Percentiles rank a stretch among this genome's conserved stretches.
phyloP scores from a whole-genome alignment of 73 alveolate genomes.

The Paramecium primaurelia region DNA sequence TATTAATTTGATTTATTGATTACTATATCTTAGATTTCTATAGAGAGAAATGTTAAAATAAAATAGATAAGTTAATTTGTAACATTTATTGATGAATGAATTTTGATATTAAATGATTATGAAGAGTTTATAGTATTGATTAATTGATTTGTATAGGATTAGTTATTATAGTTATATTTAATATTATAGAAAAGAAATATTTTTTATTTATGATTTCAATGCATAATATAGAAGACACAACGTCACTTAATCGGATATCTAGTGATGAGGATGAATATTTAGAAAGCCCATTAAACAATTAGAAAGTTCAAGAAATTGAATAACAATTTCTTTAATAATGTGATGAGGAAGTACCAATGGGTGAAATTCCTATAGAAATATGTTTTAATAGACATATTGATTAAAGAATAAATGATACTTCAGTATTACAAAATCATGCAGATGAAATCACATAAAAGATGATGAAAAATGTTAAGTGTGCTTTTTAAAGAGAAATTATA shows the following conservation, averaged over 20 bases:
- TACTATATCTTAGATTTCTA: too few species aligned
- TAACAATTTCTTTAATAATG: neutral
- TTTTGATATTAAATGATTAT: neutral
- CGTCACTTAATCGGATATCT: neutral
- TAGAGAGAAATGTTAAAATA: neutral
- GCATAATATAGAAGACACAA: neutral
- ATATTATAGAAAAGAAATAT: neutral
- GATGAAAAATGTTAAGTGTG: neutral
- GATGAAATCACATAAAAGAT: neutral
- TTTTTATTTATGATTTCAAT: neutral
- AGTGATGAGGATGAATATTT: constrained; percentile 6
- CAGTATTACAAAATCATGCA: neutral
- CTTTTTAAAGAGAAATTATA: neutral
- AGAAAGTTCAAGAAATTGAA: neutral
- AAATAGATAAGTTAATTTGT: neutral
- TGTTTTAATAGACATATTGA: neutral
- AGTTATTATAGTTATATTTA: neutral
- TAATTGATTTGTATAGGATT: neutral
- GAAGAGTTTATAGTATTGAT: neutral
- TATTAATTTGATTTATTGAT: neutral
- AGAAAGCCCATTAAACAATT: neutral
- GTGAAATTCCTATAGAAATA: neutral
- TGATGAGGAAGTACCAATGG: neutral
- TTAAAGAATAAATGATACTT: neutral
- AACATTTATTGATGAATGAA: too few species aligned